phyloP scores from a whole-genome alignment of 192 early-diverging fungal genomes.

The Backusella luteola region DNA sequence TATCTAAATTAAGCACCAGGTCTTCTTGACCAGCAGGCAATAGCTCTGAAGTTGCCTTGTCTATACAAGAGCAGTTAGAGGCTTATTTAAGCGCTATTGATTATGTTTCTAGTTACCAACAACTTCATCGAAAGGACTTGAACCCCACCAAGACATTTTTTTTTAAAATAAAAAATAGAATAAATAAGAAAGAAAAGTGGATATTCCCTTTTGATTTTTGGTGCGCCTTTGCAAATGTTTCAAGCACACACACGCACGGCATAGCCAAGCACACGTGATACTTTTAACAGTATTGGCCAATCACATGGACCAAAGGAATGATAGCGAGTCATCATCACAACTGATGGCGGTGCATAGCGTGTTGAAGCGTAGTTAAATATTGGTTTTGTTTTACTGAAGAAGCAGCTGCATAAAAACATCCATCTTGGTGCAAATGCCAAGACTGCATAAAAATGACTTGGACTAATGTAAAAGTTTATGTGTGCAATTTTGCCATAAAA shows the following conservation, averaged over 20 bases:
- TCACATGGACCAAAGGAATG: too few relatives aligned
- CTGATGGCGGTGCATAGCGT: too few relatives aligned
- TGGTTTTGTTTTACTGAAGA: too few relatives aligned
- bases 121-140: slow-evolving; percentile 32
- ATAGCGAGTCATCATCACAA: too few relatives aligned
- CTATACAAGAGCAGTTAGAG: slow-evolving; percentile 32
- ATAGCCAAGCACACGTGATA: background rate
- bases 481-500: too few relatives aligned
- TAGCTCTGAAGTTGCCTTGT: slow-evolving; percentile 88
- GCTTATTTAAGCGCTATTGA: background rate
- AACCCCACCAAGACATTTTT: slow-evolving; percentile 28
- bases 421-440: too few relatives aligned
- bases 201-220: background rate
- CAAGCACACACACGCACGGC: background rate
- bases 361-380: too few relatives aligned
- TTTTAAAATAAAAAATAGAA: slow-evolving; percentile 7
- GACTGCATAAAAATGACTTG: too few relatives aligned
- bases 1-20: slow-evolving; percentile 79
- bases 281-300: background rate
- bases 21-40: slow-evolving; percentile 85
- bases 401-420: too few relatives aligned
- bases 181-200: background rate
- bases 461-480: too few relatives aligned
- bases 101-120: slow-evolving; percentile 15
- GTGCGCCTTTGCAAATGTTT: background rate